Evolutionary conservation across 192 early-diverging fungal genomes (phyloP), one percentile per base, ranked within the genome.

Genomic region (Jimgerdemannia flammicorona): DNA sequence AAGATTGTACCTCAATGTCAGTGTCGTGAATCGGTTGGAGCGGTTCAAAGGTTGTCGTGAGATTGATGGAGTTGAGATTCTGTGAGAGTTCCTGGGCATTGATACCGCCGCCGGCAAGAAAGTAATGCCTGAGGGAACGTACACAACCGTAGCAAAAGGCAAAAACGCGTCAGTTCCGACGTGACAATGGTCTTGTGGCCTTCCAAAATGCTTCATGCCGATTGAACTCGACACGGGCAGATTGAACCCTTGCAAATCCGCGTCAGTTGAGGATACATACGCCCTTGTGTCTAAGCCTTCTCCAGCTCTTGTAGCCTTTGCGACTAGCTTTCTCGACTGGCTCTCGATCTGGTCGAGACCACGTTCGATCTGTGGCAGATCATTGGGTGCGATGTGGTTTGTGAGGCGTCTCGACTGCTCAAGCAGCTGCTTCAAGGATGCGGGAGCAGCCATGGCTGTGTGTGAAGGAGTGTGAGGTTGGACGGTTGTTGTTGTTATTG

Each of bases 291-390:
- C 67, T 17, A 41, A 8, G 4, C 67, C 67, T 68, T 68, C 67
- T 4, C 49, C 67, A 8, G 67, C 67, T 17, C 67, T 41, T 4
- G 67, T 8, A 8, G 67, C 19, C 67, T 40, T 40, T 68, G 67
- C 19, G 4, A 68, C 67, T 17, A 98, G 85, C 68, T 91, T 92
- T 54, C 92, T 88, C 8, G 95, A 94, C 70, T 95, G 92, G 14
- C 89, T 80, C 75, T 95, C 95, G 69, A 99, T 95, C 86, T 97
- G 93, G 81, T 91, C 91, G 29, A 99, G 87, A 66, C 92, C 93
- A 43, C 96, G 88, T 73, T 95, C 89, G 71, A 99, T 88, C 7
- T 90, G 79, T 4, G 95, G 92, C 64, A 96, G 79, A 63, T 91
- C 90, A 4, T 88, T 79, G 8, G 84, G 79, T 11, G 87, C 77